phyloP scores from a whole-genome alignment of 768 basidiomycete genomes.

The Pleurotus eryngii region DNA sequence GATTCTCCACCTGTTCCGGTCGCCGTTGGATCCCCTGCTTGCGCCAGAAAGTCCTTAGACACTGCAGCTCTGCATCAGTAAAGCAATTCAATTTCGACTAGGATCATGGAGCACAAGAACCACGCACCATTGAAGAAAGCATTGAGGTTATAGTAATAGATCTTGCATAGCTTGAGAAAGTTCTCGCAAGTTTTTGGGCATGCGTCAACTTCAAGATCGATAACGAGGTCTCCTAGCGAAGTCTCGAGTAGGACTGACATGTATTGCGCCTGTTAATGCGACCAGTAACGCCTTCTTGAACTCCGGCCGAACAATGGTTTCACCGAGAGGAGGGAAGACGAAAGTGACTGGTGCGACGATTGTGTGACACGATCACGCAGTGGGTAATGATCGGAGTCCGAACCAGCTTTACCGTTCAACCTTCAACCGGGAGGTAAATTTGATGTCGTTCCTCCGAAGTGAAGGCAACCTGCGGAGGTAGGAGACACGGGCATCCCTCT shows the following conservation, averaged over 20 bases:
- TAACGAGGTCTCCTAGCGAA: conserved; percentile 93
- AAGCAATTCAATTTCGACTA: background rate
- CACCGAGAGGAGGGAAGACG: background rate
- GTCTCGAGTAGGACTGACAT: conserved; percentile 99
- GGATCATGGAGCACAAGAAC: background rate
- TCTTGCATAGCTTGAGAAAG: conserved; percentile 96
- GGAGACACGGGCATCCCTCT: too few species aligned
- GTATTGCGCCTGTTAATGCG: conserved; percentile 1
- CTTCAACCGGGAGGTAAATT: conserved; percentile 6
- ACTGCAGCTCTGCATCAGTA: conserved; percentile 45
- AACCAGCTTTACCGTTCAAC: background rate
- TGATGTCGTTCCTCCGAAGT: background rate
- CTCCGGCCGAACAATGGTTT: background rate
- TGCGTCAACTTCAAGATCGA: conserved; percentile 87
- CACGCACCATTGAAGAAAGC: conserved; percentile 95
- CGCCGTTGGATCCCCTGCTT: conserved; percentile 94
- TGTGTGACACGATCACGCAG: background rate
- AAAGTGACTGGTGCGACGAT: background rate
- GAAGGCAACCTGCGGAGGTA: too few species aligned
- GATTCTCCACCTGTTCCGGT: conserved; percentile 93
- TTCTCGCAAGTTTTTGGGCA: conserved; percentile 94
- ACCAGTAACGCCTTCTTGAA: background rate
- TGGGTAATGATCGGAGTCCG: background rate
- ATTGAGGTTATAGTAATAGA: conserved; percentile 95
- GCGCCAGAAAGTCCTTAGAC: conserved; percentile 95